Conservation (phyloP, 2,329 filamentous ascomycete genomes). For the Claviceps digitariae region DNA sequence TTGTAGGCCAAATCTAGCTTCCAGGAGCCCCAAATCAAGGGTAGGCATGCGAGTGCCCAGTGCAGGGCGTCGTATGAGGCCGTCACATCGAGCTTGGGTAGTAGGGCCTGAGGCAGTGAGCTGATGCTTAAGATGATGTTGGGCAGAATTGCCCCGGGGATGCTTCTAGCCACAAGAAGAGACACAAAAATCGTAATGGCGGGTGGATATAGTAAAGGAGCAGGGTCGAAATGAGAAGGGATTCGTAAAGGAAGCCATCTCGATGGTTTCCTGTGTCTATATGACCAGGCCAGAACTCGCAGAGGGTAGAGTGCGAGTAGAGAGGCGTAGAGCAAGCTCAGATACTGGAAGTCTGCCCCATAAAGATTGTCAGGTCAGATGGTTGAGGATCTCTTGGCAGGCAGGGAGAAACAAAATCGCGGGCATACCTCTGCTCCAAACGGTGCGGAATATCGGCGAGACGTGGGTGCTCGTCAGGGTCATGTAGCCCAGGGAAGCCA, state of each 20-base stretch:
- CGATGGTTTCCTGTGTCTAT: constrained; percentile 25
- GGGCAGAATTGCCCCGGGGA: constrained; percentile 50
- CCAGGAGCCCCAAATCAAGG: constrained; percentile 31
- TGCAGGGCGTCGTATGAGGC: constrained; percentile 55
- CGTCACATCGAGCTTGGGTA: constrained; percentile 48
- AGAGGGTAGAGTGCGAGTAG: constrained; percentile 45
- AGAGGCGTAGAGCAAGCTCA: constrained; percentile 21
- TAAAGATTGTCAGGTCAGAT: not conserved
- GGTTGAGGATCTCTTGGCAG: not conserved
- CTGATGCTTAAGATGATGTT: constrained; percentile 74
- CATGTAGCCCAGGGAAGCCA: constrained; percentile 34
- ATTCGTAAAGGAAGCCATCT: constrained; percentile 34
- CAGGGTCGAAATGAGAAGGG: constrained; percentile 75
- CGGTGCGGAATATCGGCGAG: constrained; percentile 25
- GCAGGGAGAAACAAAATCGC: not conserved
- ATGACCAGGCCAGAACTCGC: constrained; percentile 38
- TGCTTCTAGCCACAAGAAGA: constrained; percentile 53
- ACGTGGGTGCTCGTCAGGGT: constrained; percentile 34
- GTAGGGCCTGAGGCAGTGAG: constrained; percentile 57
- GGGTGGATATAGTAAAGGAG: constrained; percentile 77
- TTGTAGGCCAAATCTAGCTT: constrained; percentile 17
- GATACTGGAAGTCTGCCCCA: constrained; percentile 28
- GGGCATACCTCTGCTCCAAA: constrained; percentile 34
- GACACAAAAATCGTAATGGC: constrained; percentile 64
- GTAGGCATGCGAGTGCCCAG: constrained; percentile 64